Evolutionary conservation across 106 monocot genomes (phyloP), one percentile per base, ranked within the genome.

Genomic region (Dendrobium chrysotoxum): DNA sequence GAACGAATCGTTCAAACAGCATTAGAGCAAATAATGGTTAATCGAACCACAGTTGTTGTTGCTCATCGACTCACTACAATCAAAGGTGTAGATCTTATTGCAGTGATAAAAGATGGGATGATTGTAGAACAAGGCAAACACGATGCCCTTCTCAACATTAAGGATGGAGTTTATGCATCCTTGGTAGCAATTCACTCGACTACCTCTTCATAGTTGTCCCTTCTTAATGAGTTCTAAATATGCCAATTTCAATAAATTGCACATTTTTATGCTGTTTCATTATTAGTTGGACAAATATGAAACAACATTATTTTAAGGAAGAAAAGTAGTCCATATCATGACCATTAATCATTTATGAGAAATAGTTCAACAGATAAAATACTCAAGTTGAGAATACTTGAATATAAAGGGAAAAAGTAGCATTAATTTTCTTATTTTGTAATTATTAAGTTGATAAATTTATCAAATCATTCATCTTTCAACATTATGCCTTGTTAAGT

Each of bases 91-190:
- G 64, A 76, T 26, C 25, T 76, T 15, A 82, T 82, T n/a, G 82
- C 57, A 12, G 76, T 82, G 26, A 53, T 82, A 26, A 82, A 76
- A 40, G 38, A 82, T 76, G 82, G 82, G 28, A 18, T 45, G 66
- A 82, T 82, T 7, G 40, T 31, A 40, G 82, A 82, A 76, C 75
- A 82, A 45, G 82, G 82, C 5, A 82, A 61, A 7, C 82, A 82
- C 67, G 82, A 76, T 21, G 21, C 75, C 9, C 57, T 82, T 23
- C 47, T 82, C n/a, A 76, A 46, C 20, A 82, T 76, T 28, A n/a
- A 76, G 57, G 30, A 75, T 75, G 82, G 82, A 16, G 66, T 55
- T 54, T 82, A 82, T 77, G 76, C 82, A 0, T 82, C 82, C 61
- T 67, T 82, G 30, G 57, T 82, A 30, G 82, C 82, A 76, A 31